Evolutionary conservation across 129 eudicot species (phyloP).

Genomic region (Pulicaria dysenterica): DNA sequence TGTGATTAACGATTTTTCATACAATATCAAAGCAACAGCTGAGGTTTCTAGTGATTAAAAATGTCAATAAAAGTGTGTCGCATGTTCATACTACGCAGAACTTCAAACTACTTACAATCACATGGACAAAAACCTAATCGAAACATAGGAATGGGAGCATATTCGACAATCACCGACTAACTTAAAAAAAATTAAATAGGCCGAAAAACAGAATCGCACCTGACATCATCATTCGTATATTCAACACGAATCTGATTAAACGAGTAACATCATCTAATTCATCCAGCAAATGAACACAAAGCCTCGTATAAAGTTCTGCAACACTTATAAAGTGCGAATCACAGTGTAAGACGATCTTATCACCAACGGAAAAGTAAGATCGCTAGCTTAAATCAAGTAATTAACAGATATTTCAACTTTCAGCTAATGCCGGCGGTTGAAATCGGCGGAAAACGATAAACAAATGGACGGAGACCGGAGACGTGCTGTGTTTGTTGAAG

Average conservation of each 20-base stretch:
- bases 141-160: not conserved
- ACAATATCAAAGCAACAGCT: not conserved
- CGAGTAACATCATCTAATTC: constrained; percentile 22
- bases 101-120: not conserved
- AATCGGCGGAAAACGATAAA: constrained; percentile 5
- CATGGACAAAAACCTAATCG: constrained; percentile 18
- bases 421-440: constrained; percentile 2
- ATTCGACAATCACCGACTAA: not conserved
- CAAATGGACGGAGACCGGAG: not conserved
- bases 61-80: constrained; percentile 3
- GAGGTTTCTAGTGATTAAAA: constrained; percentile 10
- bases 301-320: not conserved
- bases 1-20: not conserved
- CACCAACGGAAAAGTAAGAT: not conserved
- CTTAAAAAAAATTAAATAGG: too few relatives aligned
- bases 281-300: constrained; percentile 5
- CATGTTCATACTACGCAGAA: not conserved
- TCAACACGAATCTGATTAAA: constrained; percentile 19
- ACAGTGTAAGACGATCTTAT: not conserved
- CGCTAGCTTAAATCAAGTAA: not conserved
- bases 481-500: not conserved
- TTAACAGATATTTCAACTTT: not conserved
- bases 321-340: not conserved
- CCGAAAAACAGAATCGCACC: constrained; percentile 2
- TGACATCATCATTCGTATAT: constrained; percentile 23